These are phyloP conservation scores for Scedosporium apiospermum DNA, from an alignment of 2,329 filamentous ascomycete genomes.

Conservation along the genomic window DNA sequence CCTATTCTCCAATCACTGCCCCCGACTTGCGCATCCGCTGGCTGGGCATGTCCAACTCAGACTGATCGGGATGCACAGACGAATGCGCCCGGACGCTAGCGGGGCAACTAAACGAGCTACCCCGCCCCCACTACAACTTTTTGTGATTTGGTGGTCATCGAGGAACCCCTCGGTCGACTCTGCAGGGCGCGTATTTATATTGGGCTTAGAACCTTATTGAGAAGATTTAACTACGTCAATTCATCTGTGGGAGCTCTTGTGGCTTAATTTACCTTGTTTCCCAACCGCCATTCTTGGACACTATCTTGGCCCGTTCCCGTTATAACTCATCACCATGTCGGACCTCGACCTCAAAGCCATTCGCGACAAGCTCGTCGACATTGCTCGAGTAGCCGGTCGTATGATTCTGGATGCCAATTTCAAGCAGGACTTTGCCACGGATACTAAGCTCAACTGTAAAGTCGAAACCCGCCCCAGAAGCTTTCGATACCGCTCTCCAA, in stretches of 20 bases:
- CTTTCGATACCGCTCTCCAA: too few species aligned
- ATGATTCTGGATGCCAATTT: conserved; percentile 52
- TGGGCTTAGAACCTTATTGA: background rate
- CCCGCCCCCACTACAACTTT: background rate
- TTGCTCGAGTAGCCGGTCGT: conserved; percentile 54
- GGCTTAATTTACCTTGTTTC: background rate
- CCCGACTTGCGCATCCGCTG: background rate
- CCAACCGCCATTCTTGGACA: background rate
- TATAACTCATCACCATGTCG: conserved; percentile 30
- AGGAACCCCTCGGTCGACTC: too few species aligned
- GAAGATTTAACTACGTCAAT: background rate
- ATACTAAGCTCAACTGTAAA: conserved; percentile 57
- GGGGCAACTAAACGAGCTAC: background rate
- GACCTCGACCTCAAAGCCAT: conserved; percentile 50
- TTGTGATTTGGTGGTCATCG: background rate
- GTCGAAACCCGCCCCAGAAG: background rate
- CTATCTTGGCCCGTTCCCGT: background rate
- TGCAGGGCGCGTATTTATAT: background rate
- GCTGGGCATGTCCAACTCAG: background rate
- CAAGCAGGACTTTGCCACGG: conserved; percentile 45
- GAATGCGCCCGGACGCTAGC: background rate
- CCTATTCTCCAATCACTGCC: background rate
- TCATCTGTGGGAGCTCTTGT: background rate
- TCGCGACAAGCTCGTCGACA: conserved; percentile 48
- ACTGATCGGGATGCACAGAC: background rate